These are phyloP conservation scores for Pseudocercospora fijiensis DNA, from an alignment of 2,329 filamentous ascomycete genomes.

Conservation along the genomic window DNA sequence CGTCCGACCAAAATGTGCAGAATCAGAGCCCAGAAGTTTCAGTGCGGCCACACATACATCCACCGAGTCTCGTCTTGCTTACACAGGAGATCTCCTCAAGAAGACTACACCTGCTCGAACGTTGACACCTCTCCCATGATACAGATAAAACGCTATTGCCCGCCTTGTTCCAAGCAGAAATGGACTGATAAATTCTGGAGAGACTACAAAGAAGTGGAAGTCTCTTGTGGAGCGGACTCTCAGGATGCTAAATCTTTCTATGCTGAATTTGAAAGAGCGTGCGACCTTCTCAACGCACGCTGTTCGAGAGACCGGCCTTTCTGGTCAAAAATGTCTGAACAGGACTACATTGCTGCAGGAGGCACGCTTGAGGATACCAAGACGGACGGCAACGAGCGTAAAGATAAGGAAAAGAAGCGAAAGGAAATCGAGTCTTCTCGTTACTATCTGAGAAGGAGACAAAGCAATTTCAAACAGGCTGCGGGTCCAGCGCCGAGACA, in stretches of 20 bases:
- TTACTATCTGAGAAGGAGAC: neutral
- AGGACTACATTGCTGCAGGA: neutral
- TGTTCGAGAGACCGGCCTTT: neutral
- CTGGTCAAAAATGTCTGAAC: neutral
- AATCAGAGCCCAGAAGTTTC: neutral
- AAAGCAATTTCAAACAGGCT: neutral
- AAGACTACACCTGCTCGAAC: neutral
- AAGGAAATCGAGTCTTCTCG: neutral
- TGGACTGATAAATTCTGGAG: neutral
- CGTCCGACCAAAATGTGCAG: neutral
- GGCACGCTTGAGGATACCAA: neutral
- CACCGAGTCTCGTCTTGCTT: neutral
- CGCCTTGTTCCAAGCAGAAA: neutral
- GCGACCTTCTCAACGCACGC: neutral
- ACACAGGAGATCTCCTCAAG: neutral
- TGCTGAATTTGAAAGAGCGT: neutral
- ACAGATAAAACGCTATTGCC: neutral
- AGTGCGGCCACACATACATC: neutral
- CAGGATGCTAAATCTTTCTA: neutral
- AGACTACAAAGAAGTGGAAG: neutral
- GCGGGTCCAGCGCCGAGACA: neutral
- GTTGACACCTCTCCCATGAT: neutral
- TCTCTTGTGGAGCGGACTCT: neutral
- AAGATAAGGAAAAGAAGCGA: neutral
- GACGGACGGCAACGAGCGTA: neutral